Evolutionary conservation across 208 protist genomes (phyloP), one percentile per base, ranked within the genome.

Genomic region (Leishmania mexicana): DNA sequence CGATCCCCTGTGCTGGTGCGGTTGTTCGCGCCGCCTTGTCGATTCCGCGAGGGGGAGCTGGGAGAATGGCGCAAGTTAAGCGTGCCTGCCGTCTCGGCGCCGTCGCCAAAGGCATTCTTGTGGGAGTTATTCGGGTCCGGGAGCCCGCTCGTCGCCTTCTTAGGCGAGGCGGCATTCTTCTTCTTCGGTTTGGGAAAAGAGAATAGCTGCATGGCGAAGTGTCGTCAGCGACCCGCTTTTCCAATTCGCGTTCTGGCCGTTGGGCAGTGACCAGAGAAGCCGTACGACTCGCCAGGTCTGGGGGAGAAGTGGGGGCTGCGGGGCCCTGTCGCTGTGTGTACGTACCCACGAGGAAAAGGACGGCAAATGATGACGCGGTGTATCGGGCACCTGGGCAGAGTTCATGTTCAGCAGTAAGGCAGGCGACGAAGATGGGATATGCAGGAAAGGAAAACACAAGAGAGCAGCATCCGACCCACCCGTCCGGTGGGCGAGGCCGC

Each of bases 131-230:
- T 38, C 11, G 47, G 11, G 49, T 0, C 58, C 2, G 38, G 38
- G 24, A 10, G 3, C 10, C 11, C 31, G 15, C 31, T 24, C 49
- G 3, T 49, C 13, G 31, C 2, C 45, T 76, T 57, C 31, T 19
- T 40, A 0, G n/a, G 31, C 58, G 47, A 53, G 8, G 28, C 49
- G 1, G 62, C n/a, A 38, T 40, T 40, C 15, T 64, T 76, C 42
- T 70, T 74, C 35, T 68, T 76, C 38, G 15, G 40, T 13, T 65
- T 49, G 31, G 2, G 13, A 2, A 53, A 31, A 21, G 40, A 78
- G 60, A 64, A 68, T 35, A 78, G 31, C 0, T 24, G 57, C 75
- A 78, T 78, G 72, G 42, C 8, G 28, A 42, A 35, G 42, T 73
- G 21, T 19, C 8, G 68, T n/a, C 31, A 72, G 21, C 24, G 28